Evolutionary conservation across 2,329 filamentous ascomycete species (phyloP).

Genomic region (Triangularia setosa): DNA sequence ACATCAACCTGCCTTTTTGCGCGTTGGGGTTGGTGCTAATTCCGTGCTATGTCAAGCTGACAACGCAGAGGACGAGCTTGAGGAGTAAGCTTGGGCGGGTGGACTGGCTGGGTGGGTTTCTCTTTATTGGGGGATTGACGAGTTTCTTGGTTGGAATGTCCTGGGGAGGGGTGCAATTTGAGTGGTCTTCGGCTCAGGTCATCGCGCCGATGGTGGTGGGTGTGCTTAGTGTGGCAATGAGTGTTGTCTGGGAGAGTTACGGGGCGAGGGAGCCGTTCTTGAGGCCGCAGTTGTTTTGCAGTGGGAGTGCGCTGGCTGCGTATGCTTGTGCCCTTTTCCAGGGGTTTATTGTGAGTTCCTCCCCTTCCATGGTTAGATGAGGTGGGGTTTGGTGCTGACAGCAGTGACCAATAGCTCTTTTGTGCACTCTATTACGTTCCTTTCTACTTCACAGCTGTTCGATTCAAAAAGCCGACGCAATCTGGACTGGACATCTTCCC

Average conservation of each 20-base stretch:
- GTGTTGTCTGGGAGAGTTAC: constrained; percentile 37
- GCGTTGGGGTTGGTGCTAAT: constrained; percentile 37
- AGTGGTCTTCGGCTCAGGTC: constrained; percentile 40
- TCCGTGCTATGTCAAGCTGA: constrained; percentile 40
- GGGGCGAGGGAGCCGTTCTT: constrained; percentile 33
- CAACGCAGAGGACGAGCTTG: constrained; percentile 31
- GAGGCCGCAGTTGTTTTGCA: constrained; percentile 30
- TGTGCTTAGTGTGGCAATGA: constrained; percentile 34
- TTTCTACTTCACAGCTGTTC: constrained; percentile 37
- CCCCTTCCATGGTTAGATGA: background rate
- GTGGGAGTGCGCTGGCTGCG: constrained; percentile 28
- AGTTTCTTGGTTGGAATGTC: constrained; percentile 46
- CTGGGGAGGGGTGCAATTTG: constrained; percentile 42
- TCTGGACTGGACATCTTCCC: constrained; percentile 36
- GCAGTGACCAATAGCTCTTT: constrained; percentile 23
- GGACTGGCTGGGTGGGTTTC: constrained; percentile 44
- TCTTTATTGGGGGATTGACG: constrained; percentile 42
- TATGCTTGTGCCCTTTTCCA: constrained; percentile 33
- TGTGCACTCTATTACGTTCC: constrained; percentile 35
- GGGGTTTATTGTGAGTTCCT: constrained; percentile 32
- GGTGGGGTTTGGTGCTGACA: background rate
- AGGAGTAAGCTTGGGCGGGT: constrained; percentile 36
- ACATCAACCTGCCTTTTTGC: constrained; percentile 42
- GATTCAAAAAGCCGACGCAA: constrained; percentile 31
- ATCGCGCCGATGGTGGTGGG: constrained; percentile 44